Evolutionary conservation across 495 filamentous ascomycete genomes (phyloP), one percentile per base, ranked within the genome.

Genomic region (Massariosphaeria phaeospora): DNA sequence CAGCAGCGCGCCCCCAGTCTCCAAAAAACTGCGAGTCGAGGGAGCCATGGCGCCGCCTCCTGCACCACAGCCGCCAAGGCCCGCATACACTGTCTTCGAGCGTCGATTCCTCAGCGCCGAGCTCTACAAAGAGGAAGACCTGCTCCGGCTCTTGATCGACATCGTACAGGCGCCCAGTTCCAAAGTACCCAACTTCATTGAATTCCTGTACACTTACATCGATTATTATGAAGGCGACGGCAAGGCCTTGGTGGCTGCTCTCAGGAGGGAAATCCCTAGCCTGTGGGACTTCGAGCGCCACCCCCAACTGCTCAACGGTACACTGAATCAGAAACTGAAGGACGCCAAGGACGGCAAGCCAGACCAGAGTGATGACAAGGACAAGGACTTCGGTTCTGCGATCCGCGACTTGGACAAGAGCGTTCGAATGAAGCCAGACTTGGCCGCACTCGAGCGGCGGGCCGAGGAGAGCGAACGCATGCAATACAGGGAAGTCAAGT

Each of bases 231-330:
- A 46, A 15, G 45, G 46, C 15, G 30, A 44, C 34, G 57, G 57
- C 13, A 18, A 23, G 2, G 57, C 50, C 9, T 20, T 55, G 10
- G 11, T 39, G 27, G 31, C 25, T 18, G 57, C 57, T n/a, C 1
- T 55, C 1, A 21, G 26, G 1, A 34, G 24, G 9, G 57, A 61
- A 36, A 61, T 61, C 18, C 57, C 57, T 1, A 49, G 39, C 18
- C 51, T 61, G 3, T 49, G 45, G 50, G 36, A 49, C 20, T 61
- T 61, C 27, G 57, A 61, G 10, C 27, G 27, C 25, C 50, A 61
- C 9, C 57, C 50, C 13, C 7, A 33, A 7, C 7, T 33, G 6
- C 25, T 47, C 23, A 31, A 26, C 1, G 13, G 36, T 15, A 34
- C 36, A 9, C 10, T 31, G 10, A 33, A 40, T 13, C 20, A 40